These are phyloP conservation scores for Tanacetum coccineum DNA, from an alignment of 129 eudicot species.

Conservation along the genomic window DNA sequence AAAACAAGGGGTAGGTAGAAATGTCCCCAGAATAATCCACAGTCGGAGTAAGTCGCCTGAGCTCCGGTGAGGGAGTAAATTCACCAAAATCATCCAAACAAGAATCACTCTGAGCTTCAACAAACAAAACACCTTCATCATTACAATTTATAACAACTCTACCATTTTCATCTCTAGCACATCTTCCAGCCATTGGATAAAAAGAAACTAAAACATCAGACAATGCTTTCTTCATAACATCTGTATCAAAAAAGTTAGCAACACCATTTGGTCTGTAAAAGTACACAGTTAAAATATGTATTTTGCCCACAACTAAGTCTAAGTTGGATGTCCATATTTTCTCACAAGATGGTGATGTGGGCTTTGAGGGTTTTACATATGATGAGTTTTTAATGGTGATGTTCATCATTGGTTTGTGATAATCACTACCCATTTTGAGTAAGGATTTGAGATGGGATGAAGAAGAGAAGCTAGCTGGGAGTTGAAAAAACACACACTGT, in stretches of 20 bases:
- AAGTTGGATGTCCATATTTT: slow-evolving; percentile 52
- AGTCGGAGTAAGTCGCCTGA: slow-evolving; percentile 30
- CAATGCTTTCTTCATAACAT: slow-evolving; percentile 34
- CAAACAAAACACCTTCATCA: slow-evolving; percentile 51
- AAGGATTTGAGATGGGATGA: background rate
- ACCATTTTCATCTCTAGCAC: slow-evolving; percentile 23
- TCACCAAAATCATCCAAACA: slow-evolving; percentile 48
- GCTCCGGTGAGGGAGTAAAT: slow-evolving; percentile 40
- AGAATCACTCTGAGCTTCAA: slow-evolving; percentile 50
- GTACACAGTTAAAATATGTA: slow-evolving; percentile 46
- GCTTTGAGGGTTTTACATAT: slow-evolving; percentile 32
- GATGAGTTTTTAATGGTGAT: slow-evolving; percentile 37
- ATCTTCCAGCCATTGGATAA: slow-evolving; percentile 41
- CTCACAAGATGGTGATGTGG: slow-evolving; percentile 17
- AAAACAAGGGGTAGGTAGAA: slow-evolving; percentile 38
- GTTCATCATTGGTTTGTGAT: slow-evolving; percentile 19
- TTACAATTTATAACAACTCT: slow-evolving; percentile 40
- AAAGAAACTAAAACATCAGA: slow-evolving; percentile 33
- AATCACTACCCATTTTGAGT: slow-evolving; percentile 28
- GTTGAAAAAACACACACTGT: background rate
- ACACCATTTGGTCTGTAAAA: slow-evolving; percentile 45
- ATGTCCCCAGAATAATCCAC: slow-evolving; percentile 45
- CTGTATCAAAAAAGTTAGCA: slow-evolving; percentile 34
- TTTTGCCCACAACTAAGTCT: slow-evolving; percentile 44
- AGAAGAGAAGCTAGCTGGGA: background rate